Percentiles rank a stretch among this genome's conserved stretches.
These are phyloP conservation scores for Teratosphaeriaceae sp. DNA, from an alignment of 2,329 filamentous ascomycete species.

Conservation along the genomic window DNA sequence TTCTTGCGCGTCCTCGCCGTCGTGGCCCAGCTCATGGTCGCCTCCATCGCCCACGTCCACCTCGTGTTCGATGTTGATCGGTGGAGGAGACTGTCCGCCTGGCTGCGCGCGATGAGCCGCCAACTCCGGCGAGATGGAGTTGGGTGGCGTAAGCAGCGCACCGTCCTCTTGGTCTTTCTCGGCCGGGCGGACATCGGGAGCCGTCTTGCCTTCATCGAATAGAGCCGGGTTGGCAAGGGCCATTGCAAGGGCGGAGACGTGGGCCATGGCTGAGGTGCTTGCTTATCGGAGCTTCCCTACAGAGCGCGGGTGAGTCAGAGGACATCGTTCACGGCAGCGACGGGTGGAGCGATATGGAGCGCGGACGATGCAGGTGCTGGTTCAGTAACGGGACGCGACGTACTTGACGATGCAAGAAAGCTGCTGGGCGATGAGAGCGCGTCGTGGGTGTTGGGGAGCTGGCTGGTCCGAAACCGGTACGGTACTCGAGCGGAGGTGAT, in stretches of 20 bases:
- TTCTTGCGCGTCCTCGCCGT: slow-evolving; percentile 16
- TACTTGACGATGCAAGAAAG: slow-evolving; percentile 30
- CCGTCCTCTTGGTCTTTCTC: slow-evolving; percentile 27
- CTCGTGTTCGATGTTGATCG: slow-evolving; percentile 67
- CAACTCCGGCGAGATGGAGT: slow-evolving; percentile 86
- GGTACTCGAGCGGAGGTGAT: slow-evolving; percentile 1
- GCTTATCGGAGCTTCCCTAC: slow-evolving; percentile 29
- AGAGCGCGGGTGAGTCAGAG: slow-evolving; percentile 21
- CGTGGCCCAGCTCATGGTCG: slow-evolving; percentile 10
- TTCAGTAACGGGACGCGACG: slow-evolving; percentile 17
- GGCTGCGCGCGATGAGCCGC: slow-evolving; percentile 73
- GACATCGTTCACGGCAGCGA: slow-evolving; percentile 8
- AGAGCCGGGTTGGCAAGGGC: slow-evolving; percentile 26
- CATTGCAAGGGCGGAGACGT: slow-evolving; percentile 25
- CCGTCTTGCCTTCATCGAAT: slow-evolving; percentile 22
- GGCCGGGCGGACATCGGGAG: slow-evolving; percentile 20
- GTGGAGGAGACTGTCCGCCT: slow-evolving; percentile 35
- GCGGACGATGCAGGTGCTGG: slow-evolving; percentile 8
- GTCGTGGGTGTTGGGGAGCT: slow-evolving; percentile 1
- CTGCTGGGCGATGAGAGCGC: slow-evolving; percentile 11
- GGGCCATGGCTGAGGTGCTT: slow-evolving; percentile 24
- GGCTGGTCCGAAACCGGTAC: slow-evolving; percentile 1
- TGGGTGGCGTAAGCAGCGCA: slow-evolving; percentile 81
- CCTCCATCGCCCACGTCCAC: slow-evolving; percentile 57
- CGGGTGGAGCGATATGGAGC: slow-evolving; percentile 5